Evolutionary conservation across 163 green algal species (phyloP).

Genomic region (Scenedesmus sp.): DNA sequence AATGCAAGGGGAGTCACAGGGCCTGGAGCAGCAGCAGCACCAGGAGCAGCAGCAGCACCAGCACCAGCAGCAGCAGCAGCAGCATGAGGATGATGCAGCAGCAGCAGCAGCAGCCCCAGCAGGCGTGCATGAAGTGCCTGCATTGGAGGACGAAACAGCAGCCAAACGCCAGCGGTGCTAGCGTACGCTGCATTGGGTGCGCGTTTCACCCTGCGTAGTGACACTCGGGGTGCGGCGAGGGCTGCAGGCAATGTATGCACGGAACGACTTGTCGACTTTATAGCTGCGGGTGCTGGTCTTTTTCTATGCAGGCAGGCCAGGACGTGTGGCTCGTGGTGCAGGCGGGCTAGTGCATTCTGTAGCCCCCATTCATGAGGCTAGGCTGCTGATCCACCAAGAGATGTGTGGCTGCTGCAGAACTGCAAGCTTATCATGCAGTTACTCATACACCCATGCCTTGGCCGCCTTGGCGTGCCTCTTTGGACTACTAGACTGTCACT

Average conservation of each 20-base stretch:
- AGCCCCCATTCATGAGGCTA: neutral
- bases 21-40: slow-evolving; percentile 1
- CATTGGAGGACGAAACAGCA: neutral
- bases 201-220: neutral
- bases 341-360: too few species aligned
- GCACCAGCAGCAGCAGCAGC: slow-evolving; percentile 24
- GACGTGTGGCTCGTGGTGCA: neutral
- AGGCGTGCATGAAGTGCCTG: slow-evolving; percentile 2
- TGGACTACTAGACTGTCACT: neutral
- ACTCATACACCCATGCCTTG: neutral
- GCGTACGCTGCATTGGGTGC: neutral
- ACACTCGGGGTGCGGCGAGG: neutral
- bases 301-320: neutral
- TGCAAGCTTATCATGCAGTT: neutral
- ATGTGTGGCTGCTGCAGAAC: neutral
- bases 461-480: too few species aligned
- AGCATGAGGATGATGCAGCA: neutral
- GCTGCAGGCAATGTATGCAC: neutral
- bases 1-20: neutral
- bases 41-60: slow-evolving; percentile 12
- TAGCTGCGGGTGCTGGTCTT: neutral
- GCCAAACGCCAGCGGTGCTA: slow-evolving; percentile 32
- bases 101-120: slow-evolving; percentile 35
- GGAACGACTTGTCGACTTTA: neutral
- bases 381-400: neutral